Percentiles rank a stretch among this genome's conserved stretches.
Evolutionary conservation across 148 eudicot species (phyloP).

Genomic region (Heliosperma pusillum): DNA sequence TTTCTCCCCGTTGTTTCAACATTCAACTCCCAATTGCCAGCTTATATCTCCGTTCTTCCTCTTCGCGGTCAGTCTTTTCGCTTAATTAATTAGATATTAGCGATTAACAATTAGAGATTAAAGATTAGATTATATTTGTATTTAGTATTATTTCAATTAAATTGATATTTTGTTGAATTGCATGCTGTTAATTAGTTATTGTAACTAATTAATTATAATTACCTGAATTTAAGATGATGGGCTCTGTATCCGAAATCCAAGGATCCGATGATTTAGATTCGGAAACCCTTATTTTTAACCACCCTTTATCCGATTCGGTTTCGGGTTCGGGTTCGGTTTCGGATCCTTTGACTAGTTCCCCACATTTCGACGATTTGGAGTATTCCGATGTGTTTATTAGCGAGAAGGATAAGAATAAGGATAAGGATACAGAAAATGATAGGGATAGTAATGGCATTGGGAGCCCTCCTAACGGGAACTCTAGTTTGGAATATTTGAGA

Average conservation of each 20-base stretch:
- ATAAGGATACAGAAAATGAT: not conserved
- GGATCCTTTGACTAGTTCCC: slow-evolving; percentile 56
- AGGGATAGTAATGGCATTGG: slow-evolving; percentile 30
- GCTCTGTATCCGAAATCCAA: slow-evolving; percentile 34
- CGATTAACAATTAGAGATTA: too few relatives aligned
- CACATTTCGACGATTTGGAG: slow-evolving; percentile 28
- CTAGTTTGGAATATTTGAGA: slow-evolving; percentile 41
- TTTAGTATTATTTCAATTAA: too few relatives aligned
- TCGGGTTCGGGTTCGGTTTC: slow-evolving; percentile 29
- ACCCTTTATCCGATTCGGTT: slow-evolving; percentile 29
- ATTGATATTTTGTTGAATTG: too few relatives aligned
- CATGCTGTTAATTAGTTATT: too few relatives aligned
- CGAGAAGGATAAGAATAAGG: slow-evolving; percentile 25
- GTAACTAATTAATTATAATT: too few relatives aligned
- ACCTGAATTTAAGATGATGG: slow-evolving; percentile 33
- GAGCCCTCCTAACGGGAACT: slow-evolving; percentile 10
- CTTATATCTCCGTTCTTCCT: too few relatives aligned
- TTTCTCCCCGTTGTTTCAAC: too few relatives aligned
- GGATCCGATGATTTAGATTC: slow-evolving; percentile 25
- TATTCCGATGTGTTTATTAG: slow-evolving; percentile 40
- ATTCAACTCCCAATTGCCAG: too few relatives aligned
- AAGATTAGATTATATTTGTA: too few relatives aligned
- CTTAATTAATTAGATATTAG: too few relatives aligned
- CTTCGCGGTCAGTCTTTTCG: too few relatives aligned
- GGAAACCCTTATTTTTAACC: slow-evolving; percentile 44